phyloP scores from a whole-genome alignment of 768 basidiomycete genomes.

The Tricholoma saponaceum region DNA sequence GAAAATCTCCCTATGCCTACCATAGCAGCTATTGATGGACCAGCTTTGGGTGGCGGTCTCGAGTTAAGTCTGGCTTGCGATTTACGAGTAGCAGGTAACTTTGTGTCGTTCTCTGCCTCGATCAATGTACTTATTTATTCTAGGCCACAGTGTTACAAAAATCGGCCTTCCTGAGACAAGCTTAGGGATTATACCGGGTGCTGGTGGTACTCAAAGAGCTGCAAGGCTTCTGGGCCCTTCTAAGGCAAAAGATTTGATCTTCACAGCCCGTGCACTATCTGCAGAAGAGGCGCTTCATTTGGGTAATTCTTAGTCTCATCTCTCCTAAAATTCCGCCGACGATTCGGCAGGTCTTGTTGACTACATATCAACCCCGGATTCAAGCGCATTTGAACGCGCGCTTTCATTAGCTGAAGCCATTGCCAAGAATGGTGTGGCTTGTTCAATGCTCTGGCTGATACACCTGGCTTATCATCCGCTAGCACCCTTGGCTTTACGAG shows the following conservation, averaged over 20 bases:
- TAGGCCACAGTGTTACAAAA: slow-evolving; percentile 69
- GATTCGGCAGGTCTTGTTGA: slow-evolving; percentile 68
- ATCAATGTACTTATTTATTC: not conserved
- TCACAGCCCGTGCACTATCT: slow-evolving; percentile 67
- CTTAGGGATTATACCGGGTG: slow-evolving; percentile 85
- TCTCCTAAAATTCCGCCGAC: not conserved
- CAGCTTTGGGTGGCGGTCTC: slow-evolving; percentile 89
- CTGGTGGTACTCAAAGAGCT: slow-evolving; percentile 84
- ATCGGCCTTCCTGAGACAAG: slow-evolving; percentile 82
- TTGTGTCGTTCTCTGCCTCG: not conserved
- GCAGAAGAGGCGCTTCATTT: slow-evolving; percentile 66
- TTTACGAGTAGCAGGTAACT: slow-evolving; percentile 80
- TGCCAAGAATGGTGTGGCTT: slow-evolving; percentile 53
- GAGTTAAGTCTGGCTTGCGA: slow-evolving; percentile 89
- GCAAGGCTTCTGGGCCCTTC: slow-evolving; percentile 74
- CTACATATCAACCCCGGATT: slow-evolving; percentile 62
- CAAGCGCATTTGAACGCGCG: slow-evolving; percentile 67
- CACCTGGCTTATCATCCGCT: not conserved
- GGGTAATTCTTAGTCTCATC: slow-evolving; percentile 40
- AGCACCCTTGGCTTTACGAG: slow-evolving; percentile 87
- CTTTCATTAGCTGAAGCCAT: slow-evolving; percentile 66
- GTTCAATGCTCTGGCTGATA: not conserved
- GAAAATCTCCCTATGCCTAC: slow-evolving; percentile 85
- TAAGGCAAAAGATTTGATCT: slow-evolving; percentile 84
- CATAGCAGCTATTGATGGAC: slow-evolving; percentile 90